Evolutionary conservation across 1,284 basidiomycete species (phyloP), one percentile per base, ranked within the genome.

Genomic region (Nidula niveotomentosa): DNA sequence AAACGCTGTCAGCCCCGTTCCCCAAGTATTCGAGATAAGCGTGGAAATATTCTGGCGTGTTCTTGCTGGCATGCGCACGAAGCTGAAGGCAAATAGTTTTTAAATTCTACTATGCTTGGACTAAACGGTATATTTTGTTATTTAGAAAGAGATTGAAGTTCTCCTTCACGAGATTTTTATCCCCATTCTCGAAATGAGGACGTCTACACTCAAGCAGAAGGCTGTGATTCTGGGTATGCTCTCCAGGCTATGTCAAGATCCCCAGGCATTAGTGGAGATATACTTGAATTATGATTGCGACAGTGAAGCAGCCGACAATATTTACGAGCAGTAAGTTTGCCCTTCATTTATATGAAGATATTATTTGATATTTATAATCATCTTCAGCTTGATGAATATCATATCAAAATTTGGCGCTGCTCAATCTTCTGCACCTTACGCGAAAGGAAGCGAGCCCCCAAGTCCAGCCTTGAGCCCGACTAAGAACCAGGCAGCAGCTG

Each of bases 41-140:
- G 96, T 98, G 53, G 97, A 99, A 75, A 98, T 99, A 62, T 99
- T 99, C 72, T 99, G 96, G 95, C 86, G 93, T 62, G 91, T 98
- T 48, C 74, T 99, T 18, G 86, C 90, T 51, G 93, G 93, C 5
- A 90, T 99, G 88, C 85, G 97, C 35, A 94, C 94, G 34, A 97
- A 94, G 75, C 83, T 99, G 59, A 99, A 99, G 86, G 93, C 88
- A 53, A 44, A 62, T 52, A 23, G 33, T 54, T 34, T 56, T 5
- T 35, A 46, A 12, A 49, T 46, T 30, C 17, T 33, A 52, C 49
- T 52, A 51, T 43, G 53, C 23, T 53, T 46, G 41, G 34, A 53
- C 48, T 43, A 48, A 56, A 60, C 23, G 23, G 23, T 23, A 58
- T 53, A 10, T 41, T 15, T 15, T 41, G 12, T 41, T 46, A 47